A percentile compares a stretch with the other conserved stretches of the same genome.
These are phyloP conservation scores for Entomortierella chlamydospora DNA, from an alignment of 192 early-diverging fungal species.

Conservation along the genomic window DNA sequence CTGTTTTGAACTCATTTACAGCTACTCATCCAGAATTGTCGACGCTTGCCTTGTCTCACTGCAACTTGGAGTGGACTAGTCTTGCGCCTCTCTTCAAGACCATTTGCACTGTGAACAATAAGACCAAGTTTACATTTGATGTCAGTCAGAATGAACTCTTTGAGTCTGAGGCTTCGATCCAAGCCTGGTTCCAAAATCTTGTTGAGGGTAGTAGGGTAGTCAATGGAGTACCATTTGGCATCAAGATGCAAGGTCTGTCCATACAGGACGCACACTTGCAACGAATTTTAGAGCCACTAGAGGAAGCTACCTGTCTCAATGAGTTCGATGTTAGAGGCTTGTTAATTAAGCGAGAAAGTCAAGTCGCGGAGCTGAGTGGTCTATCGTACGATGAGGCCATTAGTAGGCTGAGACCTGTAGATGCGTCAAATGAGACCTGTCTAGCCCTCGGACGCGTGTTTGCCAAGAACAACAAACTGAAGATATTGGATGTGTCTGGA, in stretches of 20 bases:
- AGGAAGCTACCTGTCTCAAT: conserved; percentile 34
- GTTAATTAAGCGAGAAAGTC: conserved; percentile 35
- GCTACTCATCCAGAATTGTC: conserved; percentile 1
- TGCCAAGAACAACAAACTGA: conserved; percentile 26
- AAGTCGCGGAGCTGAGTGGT: conserved; percentile 25
- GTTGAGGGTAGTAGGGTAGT: background rate
- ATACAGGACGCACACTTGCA: conserved; percentile 16
- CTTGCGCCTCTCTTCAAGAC: conserved; percentile 24
- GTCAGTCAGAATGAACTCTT: conserved; percentile 46
- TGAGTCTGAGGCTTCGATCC: conserved; percentile 22
- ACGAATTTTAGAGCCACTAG: conserved; percentile 23
- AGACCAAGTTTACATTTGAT: conserved; percentile 45
- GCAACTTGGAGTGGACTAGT: conserved; percentile 23
- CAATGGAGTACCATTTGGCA: conserved; percentile 31
- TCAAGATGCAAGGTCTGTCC: conserved; percentile 34
- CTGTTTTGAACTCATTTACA: conserved; percentile 3
- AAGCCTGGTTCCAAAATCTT: conserved; percentile 26
- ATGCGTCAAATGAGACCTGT: conserved; percentile 39
- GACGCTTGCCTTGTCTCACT: conserved; percentile 17
- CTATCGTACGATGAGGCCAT: conserved; percentile 10
- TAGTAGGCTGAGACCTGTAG: conserved; percentile 18
- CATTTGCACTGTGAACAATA: conserved; percentile 29
- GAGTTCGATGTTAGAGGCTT: conserved; percentile 44
- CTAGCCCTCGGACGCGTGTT: conserved; percentile 36
- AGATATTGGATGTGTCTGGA: conserved; percentile 47